Evolutionary conservation across 139 green algal species (phyloP), one percentile per base, ranked within the genome.

Genomic region (Volvox reticuliferus): DNA sequence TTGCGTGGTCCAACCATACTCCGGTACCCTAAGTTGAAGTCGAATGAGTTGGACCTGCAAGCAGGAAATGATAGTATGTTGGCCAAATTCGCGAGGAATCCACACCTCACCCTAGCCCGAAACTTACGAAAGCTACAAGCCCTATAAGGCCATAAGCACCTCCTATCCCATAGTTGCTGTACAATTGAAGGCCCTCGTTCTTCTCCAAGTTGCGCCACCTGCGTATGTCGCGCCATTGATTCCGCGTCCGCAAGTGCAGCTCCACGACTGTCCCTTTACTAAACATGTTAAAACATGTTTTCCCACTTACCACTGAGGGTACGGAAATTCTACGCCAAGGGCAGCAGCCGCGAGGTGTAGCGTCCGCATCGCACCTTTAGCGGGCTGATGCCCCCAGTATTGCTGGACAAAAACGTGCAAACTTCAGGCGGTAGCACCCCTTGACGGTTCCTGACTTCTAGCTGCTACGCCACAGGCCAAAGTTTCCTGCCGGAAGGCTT

Each of bases 1-100:
- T 86, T 99, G 98, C 20, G 98, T 99, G 20, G 98, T 99, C 98
- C 98, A 99, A 20, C 98, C 98, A 89, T 99, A 99, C 93, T 99
- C 97, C 16, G 98, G 98, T 36, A 99, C 97, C 5, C 98, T 94
- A 75, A 95, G 80, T 90, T 99, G 98, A 32, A 99, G 99, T 26
- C 97, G 93, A 0, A 97, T 88, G 3, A 99, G 94, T 91, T 99
- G 97, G 0, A 98, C 91, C 93, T 98, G 93, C 78, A 88, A 32
- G 65, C 44, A 55, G 44, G 44, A 55, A 55, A 55, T 55, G 44
- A 5, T 55, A 14, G 44, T 55, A 55, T 55, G 44, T 55, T 9
- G 44, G 44, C 44, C 44, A 5, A 55, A 55, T 14, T 5, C 44
- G 5, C 44, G 44, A 55, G 44, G 44, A 55, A 14, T 55, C 44